Percentiles rank a stretch among this genome's conserved stretches.
Evolutionary conservation across 2,329 filamentous ascomycete species (phyloP).

Genomic region (Penicillium psychrosexuale): DNA sequence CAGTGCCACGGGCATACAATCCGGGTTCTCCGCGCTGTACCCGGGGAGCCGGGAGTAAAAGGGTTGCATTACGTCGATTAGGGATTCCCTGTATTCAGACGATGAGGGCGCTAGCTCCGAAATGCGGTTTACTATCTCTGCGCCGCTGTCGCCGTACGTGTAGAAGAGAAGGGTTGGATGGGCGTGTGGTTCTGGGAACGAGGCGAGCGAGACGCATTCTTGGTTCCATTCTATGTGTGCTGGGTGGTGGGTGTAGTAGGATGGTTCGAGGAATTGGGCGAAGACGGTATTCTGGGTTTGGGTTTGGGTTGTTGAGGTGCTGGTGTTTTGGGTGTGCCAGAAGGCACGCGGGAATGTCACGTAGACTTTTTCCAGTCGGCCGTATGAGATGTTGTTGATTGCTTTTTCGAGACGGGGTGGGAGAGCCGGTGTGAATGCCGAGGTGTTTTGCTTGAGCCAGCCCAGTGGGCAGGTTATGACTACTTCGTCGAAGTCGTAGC

Average conservation of each 20-base stretch:
- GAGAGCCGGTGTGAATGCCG: conserved; percentile 46
- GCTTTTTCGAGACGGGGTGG: conserved; percentile 43
- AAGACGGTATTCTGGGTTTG: conserved; percentile 53
- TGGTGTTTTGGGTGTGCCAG: conserved; percentile 55
- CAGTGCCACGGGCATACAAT: conserved; percentile 61
- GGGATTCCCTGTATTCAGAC: conserved; percentile 51
- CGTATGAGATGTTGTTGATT: conserved; percentile 49
- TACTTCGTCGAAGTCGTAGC: conserved; percentile 49
- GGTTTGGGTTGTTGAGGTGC: not conserved
- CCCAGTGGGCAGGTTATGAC: conserved; percentile 54
- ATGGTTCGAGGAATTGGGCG: conserved; percentile 70
- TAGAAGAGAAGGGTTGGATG: conserved; percentile 86
- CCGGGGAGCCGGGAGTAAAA: conserved; percentile 74
- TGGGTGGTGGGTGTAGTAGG: conserved; percentile 65
- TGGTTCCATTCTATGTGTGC: conserved; percentile 68
- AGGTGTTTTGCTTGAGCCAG: conserved; percentile 51
- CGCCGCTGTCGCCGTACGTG: conserved; percentile 45
- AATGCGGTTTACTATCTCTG: conserved; percentile 39
- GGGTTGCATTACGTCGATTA: conserved; percentile 68
- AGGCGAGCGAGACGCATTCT: conserved; percentile 72
- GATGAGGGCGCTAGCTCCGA: conserved; percentile 35
- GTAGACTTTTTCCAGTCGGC: conserved; percentile 49
- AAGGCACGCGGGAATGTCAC: conserved; percentile 73
- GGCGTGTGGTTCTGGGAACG: conserved; percentile 55
- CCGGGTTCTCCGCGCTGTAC: conserved; percentile 53